phyloP scores from a whole-genome alignment of 331 rosid genomes.

The Acacia pycnantha region DNA sequence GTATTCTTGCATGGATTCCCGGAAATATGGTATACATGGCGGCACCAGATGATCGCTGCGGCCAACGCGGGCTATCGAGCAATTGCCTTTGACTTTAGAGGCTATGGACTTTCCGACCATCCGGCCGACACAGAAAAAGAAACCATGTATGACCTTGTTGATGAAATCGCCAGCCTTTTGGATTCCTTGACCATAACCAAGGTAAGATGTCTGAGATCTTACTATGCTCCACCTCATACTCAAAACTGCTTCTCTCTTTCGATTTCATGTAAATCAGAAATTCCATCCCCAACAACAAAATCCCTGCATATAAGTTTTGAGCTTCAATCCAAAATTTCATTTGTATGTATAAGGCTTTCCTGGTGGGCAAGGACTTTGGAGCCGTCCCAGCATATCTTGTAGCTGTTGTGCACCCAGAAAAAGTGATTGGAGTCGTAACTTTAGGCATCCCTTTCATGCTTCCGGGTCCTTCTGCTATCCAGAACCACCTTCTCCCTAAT shows the following conservation, averaged over 20 bases:
- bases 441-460: slow-evolving; percentile 49
- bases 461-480: slow-evolving; percentile 47
- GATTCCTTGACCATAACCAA: slow-evolving; percentile 44
- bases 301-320: not conserved
- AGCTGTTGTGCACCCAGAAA: slow-evolving; percentile 48
- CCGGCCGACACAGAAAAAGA: slow-evolving; percentile 51
- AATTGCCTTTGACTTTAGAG: slow-evolving; percentile 59
- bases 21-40: slow-evolving; percentile 74
- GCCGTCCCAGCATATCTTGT: slow-evolving; percentile 45
- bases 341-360: slow-evolving; percentile 39
- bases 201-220: slow-evolving; percentile 23
- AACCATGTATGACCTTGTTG: slow-evolving; percentile 40
- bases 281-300: not conserved
- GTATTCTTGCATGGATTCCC: slow-evolving; percentile 72
- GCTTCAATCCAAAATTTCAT: not conserved
- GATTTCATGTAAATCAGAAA: not conserved
- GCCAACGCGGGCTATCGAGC: slow-evolving; percentile 54
- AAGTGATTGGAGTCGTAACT: slow-evolving; percentile 45
- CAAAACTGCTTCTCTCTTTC: not conserved
- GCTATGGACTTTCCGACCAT: slow-evolving; percentile 72
- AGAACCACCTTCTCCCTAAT: slow-evolving; percentile 49
- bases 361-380: slow-evolving; percentile 65
- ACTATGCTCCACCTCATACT: not conserved
- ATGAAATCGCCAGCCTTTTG: slow-evolving; percentile 44
- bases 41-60: slow-evolving; percentile 55